A percentile compares a stretch with the other conserved stretches of the same genome.
phyloP scores from a whole-genome alignment of 352 stramenopile genomes.

The Globisporangium emineosum region DNA sequence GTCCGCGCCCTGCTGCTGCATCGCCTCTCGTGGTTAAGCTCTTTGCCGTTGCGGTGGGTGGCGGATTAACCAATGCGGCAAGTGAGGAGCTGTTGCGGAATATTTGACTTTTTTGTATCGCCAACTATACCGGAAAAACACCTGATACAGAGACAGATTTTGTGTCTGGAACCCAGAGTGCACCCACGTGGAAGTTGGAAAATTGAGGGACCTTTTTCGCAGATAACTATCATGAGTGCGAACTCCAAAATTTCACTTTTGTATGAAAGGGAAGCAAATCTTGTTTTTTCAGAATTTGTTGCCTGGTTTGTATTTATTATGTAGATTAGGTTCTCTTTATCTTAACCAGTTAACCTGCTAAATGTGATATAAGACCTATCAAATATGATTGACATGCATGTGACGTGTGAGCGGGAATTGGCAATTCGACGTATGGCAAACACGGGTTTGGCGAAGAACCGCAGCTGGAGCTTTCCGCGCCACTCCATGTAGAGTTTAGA shows the following conservation, averaged over 20 bases:
- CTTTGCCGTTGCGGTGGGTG: neutral
- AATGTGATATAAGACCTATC: neutral
- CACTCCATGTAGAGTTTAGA: too few relatives aligned
- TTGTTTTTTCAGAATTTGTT: neutral
- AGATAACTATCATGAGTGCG: too few relatives aligned
- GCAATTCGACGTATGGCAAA: too few relatives aligned
- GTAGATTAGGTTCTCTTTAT: neutral
- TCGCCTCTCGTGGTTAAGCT: neutral
- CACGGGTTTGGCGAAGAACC: too few relatives aligned
- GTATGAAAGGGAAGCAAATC: neutral
- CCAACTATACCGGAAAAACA: neutral
- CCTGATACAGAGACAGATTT: neutral
- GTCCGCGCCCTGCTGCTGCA: slow-evolving; percentile 18
- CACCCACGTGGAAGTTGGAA: neutral
- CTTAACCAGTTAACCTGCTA: too few relatives aligned
- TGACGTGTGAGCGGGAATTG: neutral
- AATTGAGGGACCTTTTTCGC: neutral
- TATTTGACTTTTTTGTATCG: too few relatives aligned
- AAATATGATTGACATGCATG: neutral
- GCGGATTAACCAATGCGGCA: neutral
- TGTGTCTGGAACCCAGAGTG: neutral
- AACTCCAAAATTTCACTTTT: neutral
- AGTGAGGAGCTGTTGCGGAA: too few relatives aligned
- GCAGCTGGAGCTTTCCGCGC: too few relatives aligned
- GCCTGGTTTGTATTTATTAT: neutral